Percentiles rank a stretch among this genome's conserved stretches.
phyloP scores from a whole-genome alignment of 2,329 filamentous ascomycete species.

The Venturiaceae sp. region DNA sequence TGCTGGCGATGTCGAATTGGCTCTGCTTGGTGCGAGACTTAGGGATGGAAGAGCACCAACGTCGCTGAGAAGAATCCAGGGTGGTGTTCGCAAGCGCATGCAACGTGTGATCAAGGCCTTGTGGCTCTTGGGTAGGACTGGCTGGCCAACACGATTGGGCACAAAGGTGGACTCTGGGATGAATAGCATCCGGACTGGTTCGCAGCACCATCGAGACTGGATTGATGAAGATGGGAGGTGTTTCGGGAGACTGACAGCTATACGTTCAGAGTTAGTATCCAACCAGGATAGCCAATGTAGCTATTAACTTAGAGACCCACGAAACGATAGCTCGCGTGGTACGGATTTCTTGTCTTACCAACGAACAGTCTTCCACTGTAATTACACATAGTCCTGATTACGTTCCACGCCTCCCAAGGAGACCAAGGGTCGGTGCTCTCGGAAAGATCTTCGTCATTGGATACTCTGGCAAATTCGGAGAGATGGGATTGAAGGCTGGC shows the following conservation, averaged over 20 bases:
- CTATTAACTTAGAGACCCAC: too few relatives aligned
- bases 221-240: conserved; percentile 46
- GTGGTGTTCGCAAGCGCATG: conserved; percentile 46
- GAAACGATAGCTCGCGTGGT: too few relatives aligned
- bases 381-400: conserved; percentile 73
- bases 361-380: conserved; percentile 75
- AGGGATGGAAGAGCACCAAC: conserved; percentile 41
- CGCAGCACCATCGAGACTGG: conserved; percentile 54
- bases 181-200: conserved; percentile 48
- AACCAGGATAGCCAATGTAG: not conserved
- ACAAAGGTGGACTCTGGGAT: conserved; percentile 45
- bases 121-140: conserved; percentile 47
- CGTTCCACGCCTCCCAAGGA: conserved; percentile 90
- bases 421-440: conserved; percentile 58
- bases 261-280: not conserved
- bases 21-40: conserved; percentile 18
- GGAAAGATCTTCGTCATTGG: conserved; percentile 18
- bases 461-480: conserved; percentile 5
- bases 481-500: conserved; percentile 7
- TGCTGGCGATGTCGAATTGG: conserved; percentile 62
- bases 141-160: conserved; percentile 48
- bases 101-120: conserved; percentile 47
- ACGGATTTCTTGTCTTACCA: conserved; percentile 51
- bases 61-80: conserved; percentile 52
- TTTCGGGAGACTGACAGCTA: conserved; percentile 49